Evolutionary conservation across 768 basidiomycete genomes (phyloP).

Genomic region (Pulveroboletus sp.): DNA sequence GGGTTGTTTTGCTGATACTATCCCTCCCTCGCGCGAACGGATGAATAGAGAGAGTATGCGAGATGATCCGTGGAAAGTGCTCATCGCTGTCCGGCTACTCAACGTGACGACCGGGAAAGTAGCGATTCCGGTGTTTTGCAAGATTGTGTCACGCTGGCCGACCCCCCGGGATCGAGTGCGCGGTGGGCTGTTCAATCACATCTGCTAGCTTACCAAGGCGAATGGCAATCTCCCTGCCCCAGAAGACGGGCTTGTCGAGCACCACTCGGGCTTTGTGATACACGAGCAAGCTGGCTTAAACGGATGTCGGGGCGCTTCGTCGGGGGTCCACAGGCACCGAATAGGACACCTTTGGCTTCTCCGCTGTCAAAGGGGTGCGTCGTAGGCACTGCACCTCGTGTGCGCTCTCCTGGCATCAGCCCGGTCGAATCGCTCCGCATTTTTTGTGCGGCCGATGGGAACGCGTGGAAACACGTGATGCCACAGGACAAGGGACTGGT

Average conservation of each 20-base stretch:
- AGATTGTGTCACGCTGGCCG: conserved; percentile 53
- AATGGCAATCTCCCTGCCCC: conserved; percentile 32
- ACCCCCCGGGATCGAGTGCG: conserved; percentile 49
- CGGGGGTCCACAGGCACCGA: conserved; percentile 32
- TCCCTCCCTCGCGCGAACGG: background rate
- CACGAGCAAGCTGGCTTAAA: conserved; percentile 53
- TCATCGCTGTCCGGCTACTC: conserved; percentile 61
- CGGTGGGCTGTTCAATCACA: conserved; percentile 35
- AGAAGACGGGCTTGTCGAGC: conserved; percentile 37
- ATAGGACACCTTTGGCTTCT: background rate
- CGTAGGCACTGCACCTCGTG: conserved; percentile 41
- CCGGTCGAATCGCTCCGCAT: conserved; percentile 70
- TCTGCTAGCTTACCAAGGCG: background rate
- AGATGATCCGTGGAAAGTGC: conserved; percentile 62
- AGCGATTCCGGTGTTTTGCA: conserved; percentile 63
- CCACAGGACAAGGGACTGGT: conserved; percentile 68
- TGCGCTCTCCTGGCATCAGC: conserved; percentile 61
- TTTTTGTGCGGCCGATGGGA: conserved; percentile 41
- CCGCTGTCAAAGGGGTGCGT: background rate
- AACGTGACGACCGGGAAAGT: conserved; percentile 64
- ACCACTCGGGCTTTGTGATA: conserved; percentile 55
- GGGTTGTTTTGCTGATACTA: background rate
- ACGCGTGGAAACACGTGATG: conserved; percentile 58
- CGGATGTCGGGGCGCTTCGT: conserved; percentile 50
- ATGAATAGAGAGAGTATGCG: conserved; percentile 44